Evolutionary conservation across 129 eudicot species (phyloP).

Genomic region (Escallonia rubra): DNA sequence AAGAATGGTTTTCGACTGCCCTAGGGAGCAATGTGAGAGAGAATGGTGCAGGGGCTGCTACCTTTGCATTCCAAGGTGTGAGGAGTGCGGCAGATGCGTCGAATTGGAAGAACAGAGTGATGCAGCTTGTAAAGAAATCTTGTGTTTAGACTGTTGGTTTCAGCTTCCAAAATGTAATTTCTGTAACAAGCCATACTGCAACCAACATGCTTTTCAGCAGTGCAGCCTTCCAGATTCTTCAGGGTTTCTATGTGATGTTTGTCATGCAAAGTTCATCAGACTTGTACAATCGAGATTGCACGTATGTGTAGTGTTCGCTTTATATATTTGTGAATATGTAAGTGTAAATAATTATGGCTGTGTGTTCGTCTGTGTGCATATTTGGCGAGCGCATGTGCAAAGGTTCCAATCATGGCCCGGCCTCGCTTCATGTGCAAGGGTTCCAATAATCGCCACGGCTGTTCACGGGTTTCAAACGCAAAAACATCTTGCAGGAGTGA

Average conservation of each 20-base stretch:
- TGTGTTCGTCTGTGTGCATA: background rate
- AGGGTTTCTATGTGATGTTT: conserved; percentile 55
- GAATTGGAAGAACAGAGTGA: conserved; percentile 48
- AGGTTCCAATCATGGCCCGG: too few relatives aligned
- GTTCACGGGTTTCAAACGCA: too few relatives aligned
- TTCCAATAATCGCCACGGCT: too few relatives aligned
- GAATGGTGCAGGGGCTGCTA: conserved; percentile 61
- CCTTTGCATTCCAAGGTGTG: conserved; percentile 59
- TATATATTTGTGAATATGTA: too few relatives aligned
- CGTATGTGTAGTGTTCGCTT: too few relatives aligned
- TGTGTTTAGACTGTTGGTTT: conserved; percentile 80
- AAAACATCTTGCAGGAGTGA: too few relatives aligned
- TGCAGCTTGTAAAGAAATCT: conserved; percentile 47
- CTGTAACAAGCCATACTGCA: conserved; percentile 79
- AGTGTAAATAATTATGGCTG: background rate
- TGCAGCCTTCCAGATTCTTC: conserved; percentile 19
- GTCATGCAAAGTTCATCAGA: conserved; percentile 22
- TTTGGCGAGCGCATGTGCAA: too few relatives aligned
- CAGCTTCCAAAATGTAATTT: conserved; percentile 54
- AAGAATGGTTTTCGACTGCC: conserved; percentile 65
- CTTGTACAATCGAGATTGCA: background rate
- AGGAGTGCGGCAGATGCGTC: conserved; percentile 59
- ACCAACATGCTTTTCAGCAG: conserved; percentile 40
- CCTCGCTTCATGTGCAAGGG: too few relatives aligned
- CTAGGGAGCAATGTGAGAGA: conserved; percentile 32